Conservation (phyloP, 495 filamentous ascomycete genomes). For the Penicillium lividum region DNA sequence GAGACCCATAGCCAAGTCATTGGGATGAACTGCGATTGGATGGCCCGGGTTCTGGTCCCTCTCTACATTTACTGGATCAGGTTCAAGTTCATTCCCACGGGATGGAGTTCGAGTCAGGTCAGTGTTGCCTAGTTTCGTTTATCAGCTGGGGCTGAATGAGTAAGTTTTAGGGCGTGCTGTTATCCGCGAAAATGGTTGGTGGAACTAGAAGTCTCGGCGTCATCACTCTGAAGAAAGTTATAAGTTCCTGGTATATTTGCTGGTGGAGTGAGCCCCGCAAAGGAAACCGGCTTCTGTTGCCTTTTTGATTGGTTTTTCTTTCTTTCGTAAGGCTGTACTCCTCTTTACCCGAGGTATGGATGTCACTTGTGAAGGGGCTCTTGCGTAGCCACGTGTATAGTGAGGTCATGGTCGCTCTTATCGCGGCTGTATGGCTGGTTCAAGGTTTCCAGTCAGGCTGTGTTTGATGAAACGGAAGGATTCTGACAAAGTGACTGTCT, state of each 20-base stretch:
- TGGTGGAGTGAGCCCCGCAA: not conserved
- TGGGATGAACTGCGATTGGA: constrained; percentile 3
- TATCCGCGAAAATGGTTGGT: constrained; percentile 19
- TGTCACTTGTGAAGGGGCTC: constrained; percentile 12
- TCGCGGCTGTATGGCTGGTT: constrained; percentile 11
- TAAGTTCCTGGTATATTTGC: not conserved
- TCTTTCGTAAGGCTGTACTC: not conserved
- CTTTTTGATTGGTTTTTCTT: not conserved
- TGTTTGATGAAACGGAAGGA: no score
- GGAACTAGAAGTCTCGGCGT: constrained; percentile 7
- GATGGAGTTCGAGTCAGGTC: not conserved
- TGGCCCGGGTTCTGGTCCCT: not conserved
- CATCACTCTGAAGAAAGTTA: constrained; percentile 2
- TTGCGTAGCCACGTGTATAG: constrained; percentile 24
- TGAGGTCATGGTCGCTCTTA: constrained; percentile 19
- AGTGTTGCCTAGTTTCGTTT: not conserved
- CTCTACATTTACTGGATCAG: not conserved
- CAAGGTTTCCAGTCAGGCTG: no score
- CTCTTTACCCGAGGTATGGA: not conserved
- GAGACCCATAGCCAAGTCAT: constrained; percentile 2
- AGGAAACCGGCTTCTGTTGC: not conserved
- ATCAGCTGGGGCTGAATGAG: constrained; percentile 7
- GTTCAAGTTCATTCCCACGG: not conserved
- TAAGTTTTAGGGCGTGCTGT: constrained; percentile 12
- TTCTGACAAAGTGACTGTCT: no score